Evolutionary conservation across 2,329 filamentous ascomycete genomes (phyloP).

Genomic region (Pestalotiopsis sp.): DNA sequence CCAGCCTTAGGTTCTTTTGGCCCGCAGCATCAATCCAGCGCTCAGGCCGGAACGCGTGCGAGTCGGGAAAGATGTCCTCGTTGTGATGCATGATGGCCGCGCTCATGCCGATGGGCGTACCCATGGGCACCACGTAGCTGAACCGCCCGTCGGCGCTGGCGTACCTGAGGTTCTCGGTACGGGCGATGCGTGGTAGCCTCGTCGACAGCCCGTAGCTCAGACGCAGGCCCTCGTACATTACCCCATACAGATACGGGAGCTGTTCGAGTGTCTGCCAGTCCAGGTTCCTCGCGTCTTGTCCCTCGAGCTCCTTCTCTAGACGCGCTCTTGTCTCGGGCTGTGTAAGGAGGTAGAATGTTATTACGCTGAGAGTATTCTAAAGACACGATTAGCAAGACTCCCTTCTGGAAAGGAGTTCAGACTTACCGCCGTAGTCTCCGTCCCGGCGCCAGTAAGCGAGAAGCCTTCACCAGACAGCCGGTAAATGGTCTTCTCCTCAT

Average conservation of each 20-base stretch:
- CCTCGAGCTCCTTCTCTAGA: slow-evolving; percentile 37
- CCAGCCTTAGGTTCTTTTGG: slow-evolving; percentile 16
- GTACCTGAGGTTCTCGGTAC: slow-evolving; percentile 23
- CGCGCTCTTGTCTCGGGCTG: slow-evolving; percentile 30
- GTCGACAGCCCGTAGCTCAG: slow-evolving; percentile 21
- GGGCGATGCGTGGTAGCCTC: slow-evolving; percentile 20
- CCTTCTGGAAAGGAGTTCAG: slow-evolving; percentile 14
- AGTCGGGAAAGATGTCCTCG: slow-evolving; percentile 23
- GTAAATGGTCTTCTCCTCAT: slow-evolving; percentile 35
- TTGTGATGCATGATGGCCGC: slow-evolving; percentile 21
- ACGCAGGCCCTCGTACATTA: slow-evolving; percentile 25
- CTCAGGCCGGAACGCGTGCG: slow-evolving; percentile 24
- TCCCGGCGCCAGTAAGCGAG: slow-evolving; percentile 40
- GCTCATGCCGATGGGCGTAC: slow-evolving; percentile 24
- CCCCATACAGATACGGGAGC: slow-evolving; percentile 23
- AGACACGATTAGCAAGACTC: slow-evolving; percentile 1
- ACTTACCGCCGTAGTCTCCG: slow-evolving; percentile 39
- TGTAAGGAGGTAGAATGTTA: slow-evolving; percentile 28
- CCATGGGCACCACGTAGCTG: slow-evolving; percentile 23
- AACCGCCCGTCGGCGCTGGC: slow-evolving; percentile 11
- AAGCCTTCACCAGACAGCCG: slow-evolving; percentile 42
- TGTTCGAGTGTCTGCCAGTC: slow-evolving; percentile 24
- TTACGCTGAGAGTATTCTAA: slow-evolving; percentile 21
- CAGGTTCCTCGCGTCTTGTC: slow-evolving; percentile 17
- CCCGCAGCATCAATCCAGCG: slow-evolving; percentile 22